These are phyloP conservation scores for Saturnispora halmiae DNA, from an alignment of 805 yeast genomes.

Conservation along the genomic window DNA sequence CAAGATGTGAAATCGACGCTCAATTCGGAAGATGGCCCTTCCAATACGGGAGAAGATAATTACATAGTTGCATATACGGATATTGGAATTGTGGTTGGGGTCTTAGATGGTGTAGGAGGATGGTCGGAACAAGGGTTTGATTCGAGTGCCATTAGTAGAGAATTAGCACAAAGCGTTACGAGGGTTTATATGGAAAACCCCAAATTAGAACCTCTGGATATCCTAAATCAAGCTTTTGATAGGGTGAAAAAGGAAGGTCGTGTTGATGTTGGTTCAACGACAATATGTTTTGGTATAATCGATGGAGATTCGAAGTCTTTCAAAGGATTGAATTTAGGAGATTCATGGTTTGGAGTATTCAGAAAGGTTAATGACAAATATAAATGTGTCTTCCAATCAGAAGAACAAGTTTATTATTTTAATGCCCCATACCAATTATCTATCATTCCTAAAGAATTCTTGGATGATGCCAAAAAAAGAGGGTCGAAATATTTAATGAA, in stretches of 20 bases:
- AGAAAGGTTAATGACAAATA: slow-evolving; percentile 31
- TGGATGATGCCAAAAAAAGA: slow-evolving; percentile 42
- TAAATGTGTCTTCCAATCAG: slow-evolving; percentile 54
- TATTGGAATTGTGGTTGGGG: slow-evolving; percentile 54
- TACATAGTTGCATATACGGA: slow-evolving; percentile 43
- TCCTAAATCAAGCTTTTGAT: slow-evolving; percentile 50
- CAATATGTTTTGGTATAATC: slow-evolving; percentile 77
- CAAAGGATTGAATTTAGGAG: slow-evolving; percentile 77
- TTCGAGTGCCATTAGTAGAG: slow-evolving; percentile 78
- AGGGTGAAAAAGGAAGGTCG: slow-evolving; percentile 43
- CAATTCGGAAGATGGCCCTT: slow-evolving; percentile 21
- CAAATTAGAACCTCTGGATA: slow-evolving; percentile 32
- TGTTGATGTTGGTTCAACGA: slow-evolving; percentile 87
- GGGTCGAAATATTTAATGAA: slow-evolving; percentile 64
- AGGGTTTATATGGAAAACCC: slow-evolving; percentile 24
- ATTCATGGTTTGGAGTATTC: slow-evolving; percentile 88
- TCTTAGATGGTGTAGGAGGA: slow-evolving; percentile 97
- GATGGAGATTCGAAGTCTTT: slow-evolving; percentile 44
- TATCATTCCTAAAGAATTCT: slow-evolving; percentile 60
- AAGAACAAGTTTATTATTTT: slow-evolving; percentile 75
- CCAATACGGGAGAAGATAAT: slow-evolving; percentile 76
- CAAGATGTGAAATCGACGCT: slow-evolving; percentile 20
- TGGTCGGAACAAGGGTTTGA: slow-evolving; percentile 92
- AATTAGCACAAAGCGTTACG: slow-evolving; percentile 53
- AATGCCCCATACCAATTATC: slow-evolving; percentile 91